Evolutionary conservation across 805 yeast species (phyloP).

Genomic region (Candida piceae): DNA sequence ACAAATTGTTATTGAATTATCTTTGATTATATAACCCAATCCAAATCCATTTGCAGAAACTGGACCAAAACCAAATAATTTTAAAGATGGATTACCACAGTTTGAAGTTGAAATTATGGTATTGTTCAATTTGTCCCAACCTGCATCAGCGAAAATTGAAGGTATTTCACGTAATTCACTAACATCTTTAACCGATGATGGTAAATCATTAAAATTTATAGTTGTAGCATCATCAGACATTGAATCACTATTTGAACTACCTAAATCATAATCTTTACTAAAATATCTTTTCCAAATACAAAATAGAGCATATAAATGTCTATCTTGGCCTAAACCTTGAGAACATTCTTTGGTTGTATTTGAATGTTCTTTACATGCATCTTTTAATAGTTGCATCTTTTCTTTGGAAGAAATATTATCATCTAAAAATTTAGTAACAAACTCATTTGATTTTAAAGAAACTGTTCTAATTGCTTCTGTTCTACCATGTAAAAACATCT

Average conservation of each 20-base stretch:
- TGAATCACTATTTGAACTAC: conserved; percentile 10
- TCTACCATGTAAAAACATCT: conserved; percentile 79
- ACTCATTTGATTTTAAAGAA: conserved; percentile 69
- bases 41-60: conserved; percentile 88
- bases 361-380: conserved; percentile 70
- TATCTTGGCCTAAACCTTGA: conserved; percentile 82
- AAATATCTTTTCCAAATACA: conserved; percentile 78
- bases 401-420: conserved; percentile 49
- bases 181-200: conserved; percentile 18
- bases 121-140: conserved; percentile 83
- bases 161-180: conserved; percentile 47
- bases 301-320: conserved; percentile 82
- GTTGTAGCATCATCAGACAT: conserved; percentile 32
- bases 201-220: conserved; percentile 24
- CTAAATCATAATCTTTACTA: conserved; percentile 18
- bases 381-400: conserved; percentile 54
- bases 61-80: conserved; percentile 89
- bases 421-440: conserved; percentile 82
- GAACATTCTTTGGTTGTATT: conserved; percentile 64
- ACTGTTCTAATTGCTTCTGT: conserved; percentile 91
- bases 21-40: conserved; percentile 84
- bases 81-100: conserved; percentile 88
- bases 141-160: conserved; percentile 72
- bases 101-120: conserved; percentile 79
- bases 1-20: conserved; percentile 71